Evolutionary conservation across 805 yeast genomes (phyloP).

Genomic region (Yarrowia osloensis): DNA sequence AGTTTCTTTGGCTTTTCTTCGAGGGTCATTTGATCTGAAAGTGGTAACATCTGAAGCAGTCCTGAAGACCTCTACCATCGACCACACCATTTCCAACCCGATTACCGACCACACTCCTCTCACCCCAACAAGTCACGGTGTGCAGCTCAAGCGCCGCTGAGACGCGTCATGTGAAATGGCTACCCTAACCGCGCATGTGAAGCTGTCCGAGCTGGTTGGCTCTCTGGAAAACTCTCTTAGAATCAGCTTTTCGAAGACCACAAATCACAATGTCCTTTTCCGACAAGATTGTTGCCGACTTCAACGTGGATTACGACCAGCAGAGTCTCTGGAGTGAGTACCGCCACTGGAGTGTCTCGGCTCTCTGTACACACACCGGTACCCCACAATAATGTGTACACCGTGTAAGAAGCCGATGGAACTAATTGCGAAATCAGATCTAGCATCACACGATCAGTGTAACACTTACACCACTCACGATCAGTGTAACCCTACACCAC

Average conservation of each 20-base stretch:
- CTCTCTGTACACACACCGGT: not conserved
- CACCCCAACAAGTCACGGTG: not conserved
- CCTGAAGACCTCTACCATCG: too few relatives aligned
- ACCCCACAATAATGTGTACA: not conserved
- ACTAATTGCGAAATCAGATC: not conserved
- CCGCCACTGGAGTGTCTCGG: not conserved
- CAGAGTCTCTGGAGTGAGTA: constrained; percentile 26
- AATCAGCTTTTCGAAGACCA: not conserved
- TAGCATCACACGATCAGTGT: too few relatives aligned
- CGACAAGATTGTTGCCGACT: constrained; percentile 25
- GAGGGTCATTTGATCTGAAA: not conserved
- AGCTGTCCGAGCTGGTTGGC: not conserved
- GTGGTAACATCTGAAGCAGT: too few relatives aligned
- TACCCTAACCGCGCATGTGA: constrained; percentile 31
- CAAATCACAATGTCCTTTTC: not conserved
- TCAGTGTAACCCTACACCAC: too few relatives aligned
- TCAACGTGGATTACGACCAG: constrained; percentile 24
- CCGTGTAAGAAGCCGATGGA: not conserved
- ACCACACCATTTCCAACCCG: too few relatives aligned
- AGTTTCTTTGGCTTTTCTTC: not conserved
- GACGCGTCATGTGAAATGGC: constrained; percentile 1
- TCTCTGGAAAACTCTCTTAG: not conserved
- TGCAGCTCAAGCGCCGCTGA: not conserved
- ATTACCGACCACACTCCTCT: too few relatives aligned
- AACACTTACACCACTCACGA: too few relatives aligned